Percentiles rank a stretch among this genome's conserved stretches.
These are phyloP conservation scores for Candida alai DNA, from an alignment of 805 yeast species.

Conservation along the genomic window DNA sequence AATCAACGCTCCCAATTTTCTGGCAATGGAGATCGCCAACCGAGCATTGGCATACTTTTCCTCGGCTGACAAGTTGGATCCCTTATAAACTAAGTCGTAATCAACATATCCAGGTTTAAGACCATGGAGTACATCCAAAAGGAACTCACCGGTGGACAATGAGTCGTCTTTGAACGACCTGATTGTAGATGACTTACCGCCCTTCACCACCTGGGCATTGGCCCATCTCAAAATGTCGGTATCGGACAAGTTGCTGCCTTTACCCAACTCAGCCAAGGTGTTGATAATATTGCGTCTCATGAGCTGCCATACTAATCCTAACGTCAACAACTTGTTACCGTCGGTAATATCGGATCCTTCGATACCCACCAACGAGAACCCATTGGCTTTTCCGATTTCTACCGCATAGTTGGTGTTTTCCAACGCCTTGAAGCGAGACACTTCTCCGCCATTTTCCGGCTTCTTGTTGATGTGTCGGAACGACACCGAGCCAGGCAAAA, in stretches of 20 bases:
- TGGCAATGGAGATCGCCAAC: slow-evolving; percentile 95
- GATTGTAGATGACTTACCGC: slow-evolving; percentile 69
- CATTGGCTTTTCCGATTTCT: slow-evolving; percentile 87
- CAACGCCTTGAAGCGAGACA: slow-evolving; percentile 88
- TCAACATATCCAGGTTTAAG: slow-evolving; percentile 97
- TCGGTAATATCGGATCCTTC: slow-evolving; percentile 97
- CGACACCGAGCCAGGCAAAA: slow-evolving; percentile 88
- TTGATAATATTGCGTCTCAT: slow-evolving; percentile 93
- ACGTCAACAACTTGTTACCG: slow-evolving; percentile 82
- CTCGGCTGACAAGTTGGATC: slow-evolving; percentile 61
- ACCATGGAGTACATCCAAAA: slow-evolving; percentile 88
- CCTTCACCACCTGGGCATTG: slow-evolving; percentile 75
- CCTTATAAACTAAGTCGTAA: slow-evolving; percentile 82
- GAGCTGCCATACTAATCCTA: slow-evolving; percentile 96
- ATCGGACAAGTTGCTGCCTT: slow-evolving; percentile 65
- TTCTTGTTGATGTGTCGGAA: slow-evolving; percentile 76
- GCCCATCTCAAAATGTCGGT: slow-evolving; percentile 93
- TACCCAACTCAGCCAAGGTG: slow-evolving; percentile 69
- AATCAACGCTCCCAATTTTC: slow-evolving; percentile 95
- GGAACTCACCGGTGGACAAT: slow-evolving; percentile 71
- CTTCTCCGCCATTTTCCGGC: slow-evolving; percentile 69
- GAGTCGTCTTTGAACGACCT: slow-evolving; percentile 85
- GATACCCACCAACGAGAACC: slow-evolving; percentile 93
- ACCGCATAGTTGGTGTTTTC: slow-evolving; percentile 99
- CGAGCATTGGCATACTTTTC: slow-evolving; percentile 92